Evolutionary conservation across 192 early-diverging fungal species (phyloP).

Genomic region (Rhizophagus clarus): DNA sequence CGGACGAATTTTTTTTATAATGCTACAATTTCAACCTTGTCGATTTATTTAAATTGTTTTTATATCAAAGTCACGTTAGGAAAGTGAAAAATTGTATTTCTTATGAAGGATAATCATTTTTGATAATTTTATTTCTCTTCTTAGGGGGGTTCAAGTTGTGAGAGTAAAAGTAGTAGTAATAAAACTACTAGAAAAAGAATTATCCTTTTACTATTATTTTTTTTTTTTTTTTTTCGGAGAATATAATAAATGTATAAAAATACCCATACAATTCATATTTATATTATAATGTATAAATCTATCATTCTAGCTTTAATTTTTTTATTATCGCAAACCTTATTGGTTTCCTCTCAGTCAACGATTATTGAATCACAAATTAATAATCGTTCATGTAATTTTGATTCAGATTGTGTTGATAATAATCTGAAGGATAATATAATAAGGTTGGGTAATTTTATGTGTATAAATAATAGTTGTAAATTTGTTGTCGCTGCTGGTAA

Average conservation of each 20-base stretch:
- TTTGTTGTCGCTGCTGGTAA: constrained; percentile 63
- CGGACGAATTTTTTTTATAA: too few species aligned
- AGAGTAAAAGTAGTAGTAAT: too few species aligned
- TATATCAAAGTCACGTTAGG: too few species aligned
- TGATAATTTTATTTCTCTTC: too few species aligned
- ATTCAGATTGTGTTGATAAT: not conserved
- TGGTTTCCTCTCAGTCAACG: not conserved
- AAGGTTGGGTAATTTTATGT: not conserved
- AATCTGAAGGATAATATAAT: not conserved
- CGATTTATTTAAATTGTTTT: too few species aligned
- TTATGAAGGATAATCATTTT: too few species aligned
- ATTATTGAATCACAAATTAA: not conserved
- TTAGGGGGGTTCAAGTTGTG: too few species aligned
- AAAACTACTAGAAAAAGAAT: too few species aligned
- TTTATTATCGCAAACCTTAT: not conserved
- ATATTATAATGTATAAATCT: not conserved
- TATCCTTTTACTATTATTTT: too few species aligned
- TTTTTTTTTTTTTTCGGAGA: too few species aligned
- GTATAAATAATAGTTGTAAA: constrained; percentile 41
- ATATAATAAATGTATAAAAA: not conserved
- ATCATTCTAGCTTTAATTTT: not conserved
- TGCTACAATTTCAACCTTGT: too few species aligned
- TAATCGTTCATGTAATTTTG: not conserved
- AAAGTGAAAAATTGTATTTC: too few species aligned
- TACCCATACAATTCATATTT: not conserved